A percentile compares a stretch with the other conserved stretches of the same genome.
phyloP scores from a whole-genome alignment of 352 stramenopile genomes.

The Phytophthora multivora region DNA sequence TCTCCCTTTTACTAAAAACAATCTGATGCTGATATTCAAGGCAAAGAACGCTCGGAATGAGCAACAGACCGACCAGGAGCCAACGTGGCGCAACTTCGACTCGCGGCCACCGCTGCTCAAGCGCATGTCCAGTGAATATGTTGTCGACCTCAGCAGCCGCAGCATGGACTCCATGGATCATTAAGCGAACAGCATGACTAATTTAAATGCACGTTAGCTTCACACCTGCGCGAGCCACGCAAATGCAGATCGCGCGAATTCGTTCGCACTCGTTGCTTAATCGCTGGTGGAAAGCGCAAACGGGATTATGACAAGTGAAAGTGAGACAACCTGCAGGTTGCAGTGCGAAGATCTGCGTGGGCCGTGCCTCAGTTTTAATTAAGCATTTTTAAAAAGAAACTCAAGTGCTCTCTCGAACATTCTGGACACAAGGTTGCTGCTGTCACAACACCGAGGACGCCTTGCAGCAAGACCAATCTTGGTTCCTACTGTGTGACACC shows the following conservation, averaged over 20 bases:
- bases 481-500: too few species aligned
- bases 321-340: neutral
- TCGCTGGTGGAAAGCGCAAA: neutral
- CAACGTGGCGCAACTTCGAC: slow-evolving; percentile 52
- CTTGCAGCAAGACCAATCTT: too few species aligned
- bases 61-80: slow-evolving; percentile 23
- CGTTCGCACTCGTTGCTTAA: slow-evolving; percentile 11
- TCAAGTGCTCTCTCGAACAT: too few species aligned
- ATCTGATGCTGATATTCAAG: slow-evolving; percentile 10
- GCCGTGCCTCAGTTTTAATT: too few species aligned
- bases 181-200: neutral
- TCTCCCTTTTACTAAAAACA: slow-evolving; percentile 14
- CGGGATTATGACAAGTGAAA: neutral
- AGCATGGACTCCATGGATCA: slow-evolving; percentile 12
- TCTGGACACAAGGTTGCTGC: too few species aligned
- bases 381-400: too few species aligned
- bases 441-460: too few species aligned
- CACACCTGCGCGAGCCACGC: neutral
- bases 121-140: slow-evolving; percentile 36
- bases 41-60: slow-evolving; percentile 19
- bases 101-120: slow-evolving; percentile 39
- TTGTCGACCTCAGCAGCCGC: slow-evolving; percentile 32
- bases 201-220: slow-evolving; percentile 6
- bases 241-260: slow-evolving; percentile 12
- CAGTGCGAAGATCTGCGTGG: too few species aligned